Percentiles rank a stretch among this genome's conserved stretches.
phyloP scores from a whole-genome alignment of 192 early-diverging fungal species.

The Mortierella alpina region DNA sequence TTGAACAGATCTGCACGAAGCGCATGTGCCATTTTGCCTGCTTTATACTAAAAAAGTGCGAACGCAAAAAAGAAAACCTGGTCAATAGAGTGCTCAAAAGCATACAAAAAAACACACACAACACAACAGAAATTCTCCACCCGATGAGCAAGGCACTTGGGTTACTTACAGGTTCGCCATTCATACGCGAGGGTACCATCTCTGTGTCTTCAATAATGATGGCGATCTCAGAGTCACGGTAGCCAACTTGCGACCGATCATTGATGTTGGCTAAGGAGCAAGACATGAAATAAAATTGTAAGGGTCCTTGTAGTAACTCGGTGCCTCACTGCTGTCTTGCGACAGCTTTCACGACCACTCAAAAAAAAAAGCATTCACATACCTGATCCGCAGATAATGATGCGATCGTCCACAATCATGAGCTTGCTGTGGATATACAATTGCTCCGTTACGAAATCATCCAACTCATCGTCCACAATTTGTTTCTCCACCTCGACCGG shows the following conservation, averaged over 20 bases:
- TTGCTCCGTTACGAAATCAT: conserved; percentile 77
- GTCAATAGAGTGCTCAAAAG: neutral
- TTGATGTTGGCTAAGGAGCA: conserved; percentile 76
- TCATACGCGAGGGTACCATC: conserved; percentile 74
- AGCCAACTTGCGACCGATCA: conserved; percentile 87
- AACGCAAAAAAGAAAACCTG: neutral
- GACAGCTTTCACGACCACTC: neutral
- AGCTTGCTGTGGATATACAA: conserved; percentile 90
- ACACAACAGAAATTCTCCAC: too few relatives aligned
- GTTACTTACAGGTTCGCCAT: conserved; percentile 63
- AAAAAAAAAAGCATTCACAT: neutral
- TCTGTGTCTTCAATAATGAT: conserved; percentile 85
- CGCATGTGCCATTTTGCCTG: conserved; percentile 75
- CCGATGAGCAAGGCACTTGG: too few relatives aligned
- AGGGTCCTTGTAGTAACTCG: neutral
- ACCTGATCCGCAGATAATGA: conserved; percentile 84
- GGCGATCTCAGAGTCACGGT: conserved; percentile 90
- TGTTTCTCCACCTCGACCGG: neutral
- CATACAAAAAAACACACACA: too few relatives aligned
- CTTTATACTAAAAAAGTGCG: conserved; percentile 66
- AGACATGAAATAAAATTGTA: neutral
- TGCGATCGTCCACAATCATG: conserved; percentile 89
- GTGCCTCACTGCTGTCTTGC: neutral
- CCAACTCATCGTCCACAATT: conserved; percentile 36
- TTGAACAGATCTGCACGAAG: conserved; percentile 82